These are phyloP conservation scores for Musa itinerans DNA, from an alignment of 176 grass and related monocot species.

Conservation along the genomic window DNA sequence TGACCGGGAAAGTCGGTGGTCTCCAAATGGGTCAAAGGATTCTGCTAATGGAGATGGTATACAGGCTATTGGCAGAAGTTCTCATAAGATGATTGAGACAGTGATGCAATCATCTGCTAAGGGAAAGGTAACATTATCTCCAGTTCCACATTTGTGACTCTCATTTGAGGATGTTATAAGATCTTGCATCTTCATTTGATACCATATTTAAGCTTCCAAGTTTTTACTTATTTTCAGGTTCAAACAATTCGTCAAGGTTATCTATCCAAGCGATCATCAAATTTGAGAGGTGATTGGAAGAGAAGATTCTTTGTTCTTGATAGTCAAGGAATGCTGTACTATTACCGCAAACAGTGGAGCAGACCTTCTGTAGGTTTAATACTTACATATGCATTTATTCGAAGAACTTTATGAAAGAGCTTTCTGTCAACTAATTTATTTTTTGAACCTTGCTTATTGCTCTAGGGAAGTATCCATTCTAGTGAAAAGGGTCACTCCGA, in stretches of 20 bases:
- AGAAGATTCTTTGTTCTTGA: slow-evolving; percentile 99
- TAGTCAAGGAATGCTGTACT: slow-evolving; percentile 93
- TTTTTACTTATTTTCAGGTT: slow-evolving; percentile 55
- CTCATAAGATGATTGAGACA: slow-evolving; percentile 97
- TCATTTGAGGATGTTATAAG: neutral
- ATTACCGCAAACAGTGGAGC: slow-evolving; percentile 85
- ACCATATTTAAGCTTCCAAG: slow-evolving; percentile 2
- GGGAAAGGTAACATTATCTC: slow-evolving; percentile 57
- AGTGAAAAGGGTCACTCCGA: slow-evolving; percentile 63
- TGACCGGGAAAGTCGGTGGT: slow-evolving; percentile 81
- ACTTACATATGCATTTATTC: slow-evolving; percentile 19
- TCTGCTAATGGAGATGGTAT: slow-evolving; percentile 94
- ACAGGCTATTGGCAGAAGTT: slow-evolving; percentile 94
- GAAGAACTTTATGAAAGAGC: slow-evolving; percentile 6
- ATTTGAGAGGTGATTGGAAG: slow-evolving; percentile 99
- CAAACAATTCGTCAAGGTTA: slow-evolving; percentile 98
- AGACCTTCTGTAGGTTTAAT: slow-evolving; percentile 67
- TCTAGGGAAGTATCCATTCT: slow-evolving; percentile 57
- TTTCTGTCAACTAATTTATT: slow-evolving; percentile 4
- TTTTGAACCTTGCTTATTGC: slow-evolving; percentile 5
- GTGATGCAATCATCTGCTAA: slow-evolving; percentile 86
- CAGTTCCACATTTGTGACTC: neutral
- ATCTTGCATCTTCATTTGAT: neutral
- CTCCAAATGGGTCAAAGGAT: slow-evolving; percentile 55
- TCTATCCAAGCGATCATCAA: slow-evolving; percentile 96